A percentile compares a stretch with the other conserved stretches of the same genome.
phyloP scores from a whole-genome alignment of 257 asterid genomes.

The Fraxinus excelsior region DNA sequence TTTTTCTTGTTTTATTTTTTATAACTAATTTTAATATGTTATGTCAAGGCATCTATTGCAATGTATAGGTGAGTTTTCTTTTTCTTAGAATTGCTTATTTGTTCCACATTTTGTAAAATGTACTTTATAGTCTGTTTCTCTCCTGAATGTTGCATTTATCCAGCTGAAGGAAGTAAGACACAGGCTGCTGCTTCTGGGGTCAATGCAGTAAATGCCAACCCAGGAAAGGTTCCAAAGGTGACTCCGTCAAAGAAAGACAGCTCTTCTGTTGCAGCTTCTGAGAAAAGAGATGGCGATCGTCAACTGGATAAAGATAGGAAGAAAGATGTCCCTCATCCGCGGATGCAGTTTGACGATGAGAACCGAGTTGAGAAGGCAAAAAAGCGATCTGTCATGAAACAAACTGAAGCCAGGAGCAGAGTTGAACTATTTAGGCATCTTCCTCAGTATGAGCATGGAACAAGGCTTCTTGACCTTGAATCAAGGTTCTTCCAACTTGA shows the following conservation, averaged over 20 bases:
- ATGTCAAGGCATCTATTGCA: constrained; percentile 18
- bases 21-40: neutral
- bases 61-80: constrained; percentile 4
- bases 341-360: constrained; percentile 95
- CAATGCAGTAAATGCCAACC: constrained; percentile 46
- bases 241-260: constrained; percentile 65
- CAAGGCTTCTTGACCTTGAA: constrained; percentile 66
- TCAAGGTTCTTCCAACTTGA: constrained; percentile 73
- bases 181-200: constrained; percentile 49
- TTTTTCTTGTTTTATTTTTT: constrained; percentile 4
- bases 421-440: constrained; percentile 96
- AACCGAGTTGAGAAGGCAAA: constrained; percentile 90
- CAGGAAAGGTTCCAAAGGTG: constrained; percentile 57
- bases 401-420: constrained; percentile 77
- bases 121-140: neutral
- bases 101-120: neutral
- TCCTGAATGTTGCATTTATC: constrained; percentile 18
- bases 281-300: constrained; percentile 65
- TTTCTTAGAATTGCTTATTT: constrained; percentile 8
- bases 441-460: constrained; percentile 91
- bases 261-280: constrained; percentile 59
- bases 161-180: constrained; percentile 62
- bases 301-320: constrained; percentile 86
- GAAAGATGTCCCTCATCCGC: constrained; percentile 93
- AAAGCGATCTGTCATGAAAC: constrained; percentile 86